Percentiles rank a stretch among this genome's conserved stretches.
phyloP scores from a whole-genome alignment of 305 asterid genomes.

The Fraxinus greggii region DNA sequence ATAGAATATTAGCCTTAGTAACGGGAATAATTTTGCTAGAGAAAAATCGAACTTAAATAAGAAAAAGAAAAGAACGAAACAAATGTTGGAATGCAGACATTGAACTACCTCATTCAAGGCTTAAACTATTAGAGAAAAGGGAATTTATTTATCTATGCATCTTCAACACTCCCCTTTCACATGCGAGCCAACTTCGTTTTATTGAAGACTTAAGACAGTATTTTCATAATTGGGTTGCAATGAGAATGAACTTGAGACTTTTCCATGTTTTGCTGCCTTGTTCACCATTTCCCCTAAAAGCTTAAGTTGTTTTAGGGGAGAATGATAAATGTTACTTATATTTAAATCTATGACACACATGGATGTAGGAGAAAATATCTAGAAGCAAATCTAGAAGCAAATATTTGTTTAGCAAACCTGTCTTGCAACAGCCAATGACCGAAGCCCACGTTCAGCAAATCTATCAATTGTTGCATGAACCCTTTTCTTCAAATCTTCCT shows the following conservation, averaged over 20 bases:
- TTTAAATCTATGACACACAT: neutral
- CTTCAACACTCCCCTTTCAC: neutral
- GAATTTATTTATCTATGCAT: neutral
- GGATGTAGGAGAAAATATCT: neutral
- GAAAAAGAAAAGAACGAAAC: neutral
- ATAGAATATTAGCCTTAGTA: neutral
- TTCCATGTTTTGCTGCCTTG: neutral
- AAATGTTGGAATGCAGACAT: neutral
- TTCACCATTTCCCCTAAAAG: neutral
- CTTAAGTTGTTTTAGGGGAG: neutral
- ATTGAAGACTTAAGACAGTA: neutral
- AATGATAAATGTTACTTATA: neutral
- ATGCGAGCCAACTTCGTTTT: neutral
- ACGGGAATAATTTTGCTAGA: neutral
- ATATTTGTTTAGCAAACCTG: slow-evolving; percentile 29
- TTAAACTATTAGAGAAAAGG: neutral
- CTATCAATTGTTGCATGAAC: slow-evolving; percentile 45
- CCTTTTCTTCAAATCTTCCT: slow-evolving; percentile 44
- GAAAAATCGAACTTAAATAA: neutral
- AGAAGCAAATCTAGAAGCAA: neutral
- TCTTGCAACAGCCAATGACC: slow-evolving; percentile 55
- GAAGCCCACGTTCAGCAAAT: slow-evolving; percentile 58
- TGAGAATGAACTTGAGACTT: neutral
- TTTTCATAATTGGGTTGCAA: neutral
- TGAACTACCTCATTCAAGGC: neutral